Base-by-base conservation (phyloP, 805 yeast genomes). In the Clavispora phyllophila region DNA sequence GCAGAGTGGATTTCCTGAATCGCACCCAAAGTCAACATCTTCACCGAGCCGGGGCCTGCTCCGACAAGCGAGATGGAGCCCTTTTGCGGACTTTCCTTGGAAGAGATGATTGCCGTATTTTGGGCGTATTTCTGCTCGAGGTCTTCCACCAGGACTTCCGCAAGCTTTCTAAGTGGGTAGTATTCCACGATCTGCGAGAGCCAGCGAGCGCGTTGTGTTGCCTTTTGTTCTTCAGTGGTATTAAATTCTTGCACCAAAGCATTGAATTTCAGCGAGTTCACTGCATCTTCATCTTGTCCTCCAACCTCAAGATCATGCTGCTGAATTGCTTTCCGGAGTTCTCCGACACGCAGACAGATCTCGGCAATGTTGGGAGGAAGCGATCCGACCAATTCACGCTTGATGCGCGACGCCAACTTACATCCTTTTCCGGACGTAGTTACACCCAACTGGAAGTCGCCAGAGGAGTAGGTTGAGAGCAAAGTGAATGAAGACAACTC, bases 391-490 rank as follows among this genome's bases (percentile, higher is more conserved):
- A 87, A 63, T 46, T 86, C 95, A 48, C 97, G 69, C 53, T 81
- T 84, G 53, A 90, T 75, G 52, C 96, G 72, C 42, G 81, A 77
- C 1, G 96, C 95, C 40, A 90, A 67, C 40, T 87, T 78, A 65
- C 97, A 90, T 4, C 97, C 96, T 63, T 85, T 85, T 0, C 96
- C 95, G 20, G 82, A 77, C 0, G 97, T 90, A 3, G 91, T 80
- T 9, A 90, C 78, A 0, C 96, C 95, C 40, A 90, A 51, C 60
- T 86, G 91, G 62, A 90, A 79, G 40, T 76, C 79, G 6, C 95
- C 93, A 43, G 82, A 80, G 2, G 70, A 65, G 56, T 76, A 78
- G 0, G 90, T 79, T 0, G 96, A 84, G 18, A 88, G 67, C 41
- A 88, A 61, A 0, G 91, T 78, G 59, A 90, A 90, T 0, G 90